Percentiles rank a stretch among this genome's conserved stretches.
Evolutionary conservation across 2,329 filamentous ascomycete genomes (phyloP).

Genomic region (Mycosphaerella sp.): DNA sequence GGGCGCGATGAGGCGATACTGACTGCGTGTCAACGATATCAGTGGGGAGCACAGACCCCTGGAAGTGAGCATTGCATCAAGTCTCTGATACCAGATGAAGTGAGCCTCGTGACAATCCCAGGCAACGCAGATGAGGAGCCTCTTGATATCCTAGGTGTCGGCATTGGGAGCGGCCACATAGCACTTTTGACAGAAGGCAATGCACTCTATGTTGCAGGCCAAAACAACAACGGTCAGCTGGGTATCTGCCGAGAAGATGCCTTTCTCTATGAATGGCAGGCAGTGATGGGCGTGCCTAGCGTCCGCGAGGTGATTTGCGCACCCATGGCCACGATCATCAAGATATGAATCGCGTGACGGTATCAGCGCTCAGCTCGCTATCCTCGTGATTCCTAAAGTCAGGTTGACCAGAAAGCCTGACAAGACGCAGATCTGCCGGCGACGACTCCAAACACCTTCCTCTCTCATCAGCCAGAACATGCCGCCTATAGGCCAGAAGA

Average conservation of each 20-base stretch:
- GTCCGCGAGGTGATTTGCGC: constrained; percentile 23
- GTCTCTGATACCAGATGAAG: constrained; percentile 23
- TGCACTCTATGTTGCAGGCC: constrained; percentile 51
- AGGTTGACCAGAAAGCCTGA: constrained; percentile 77
- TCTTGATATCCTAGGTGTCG: constrained; percentile 50
- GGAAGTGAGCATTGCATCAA: constrained; percentile 21
- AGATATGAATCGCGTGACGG: background rate
- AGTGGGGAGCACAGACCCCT: constrained; percentile 47
- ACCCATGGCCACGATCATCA: constrained; percentile 22
- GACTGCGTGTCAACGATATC: no score
- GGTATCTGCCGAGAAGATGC: constrained; percentile 34
- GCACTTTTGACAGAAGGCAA: constrained; percentile 49
- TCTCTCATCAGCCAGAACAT: constrained; percentile 79
- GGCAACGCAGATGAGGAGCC: constrained; percentile 39
- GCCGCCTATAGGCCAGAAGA: constrained; percentile 88
- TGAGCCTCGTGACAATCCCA: constrained; percentile 29
- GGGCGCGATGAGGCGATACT: no score
- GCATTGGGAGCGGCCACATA: constrained; percentile 55
- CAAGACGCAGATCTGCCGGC: constrained; percentile 79
- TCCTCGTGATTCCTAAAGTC: constrained; percentile 1
- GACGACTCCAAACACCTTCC: constrained; percentile 77
- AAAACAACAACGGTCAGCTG: constrained; percentile 55
- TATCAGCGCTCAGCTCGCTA: constrained; percentile 2
- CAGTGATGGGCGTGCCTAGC: constrained; percentile 12
- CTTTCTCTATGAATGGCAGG: constrained; percentile 27